Base-by-base conservation (phyloP, 2,329 filamentous ascomycete species). In the Claviceps sorghi region DNA sequence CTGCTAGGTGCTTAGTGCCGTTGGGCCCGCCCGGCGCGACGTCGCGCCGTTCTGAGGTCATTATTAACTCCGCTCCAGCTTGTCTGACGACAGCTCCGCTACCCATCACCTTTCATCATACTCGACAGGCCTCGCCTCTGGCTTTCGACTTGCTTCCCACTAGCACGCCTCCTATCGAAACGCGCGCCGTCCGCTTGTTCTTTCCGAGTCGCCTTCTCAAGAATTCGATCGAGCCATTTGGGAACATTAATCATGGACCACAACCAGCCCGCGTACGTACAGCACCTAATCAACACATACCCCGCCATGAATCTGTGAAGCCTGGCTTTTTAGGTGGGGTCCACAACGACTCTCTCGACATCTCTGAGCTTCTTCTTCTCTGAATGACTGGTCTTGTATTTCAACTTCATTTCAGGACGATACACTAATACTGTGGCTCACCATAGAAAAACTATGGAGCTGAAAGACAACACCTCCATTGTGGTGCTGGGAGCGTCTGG, bases 391-490 rank as follows among this genome's bases (percentile, higher is more conserved):
- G 36, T 36, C n/a, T 32, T 13, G n/a, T 22, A 38, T 49, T 38
- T 17, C 42, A 26, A 44, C 21, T 26, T 22, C 3, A 44, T 21
- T 15, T 17, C 5, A 15, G 26, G 29, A 29, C 34, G 38, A 50
- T 32, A 11, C 48, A 47, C 55, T 58, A 53, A 58, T 54, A 52
- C 43, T 22, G 11, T 29, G 15, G 29, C 26, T 48, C 40, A 41
- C 32, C 32, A 32, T 49, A 58, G 59, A 69, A 95, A 88, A 67
- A 83, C 81, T 64, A 78, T 94, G 72, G 93, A 98, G 81, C 84
- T 98, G 66, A 98, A 96, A 79, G 88, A 97, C 67, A 94, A 98
- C 79, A 98, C 93, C 59, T 81, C 90, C 67, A 94, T 98, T 64
- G 80, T 98, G 64, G 93, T 98, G 63, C 83, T 98, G 60, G 93